These are phyloP conservation scores for Hypomyces rosellus DNA, from an alignment of 2,329 filamentous ascomycete species.

Conservation along the genomic window DNA sequence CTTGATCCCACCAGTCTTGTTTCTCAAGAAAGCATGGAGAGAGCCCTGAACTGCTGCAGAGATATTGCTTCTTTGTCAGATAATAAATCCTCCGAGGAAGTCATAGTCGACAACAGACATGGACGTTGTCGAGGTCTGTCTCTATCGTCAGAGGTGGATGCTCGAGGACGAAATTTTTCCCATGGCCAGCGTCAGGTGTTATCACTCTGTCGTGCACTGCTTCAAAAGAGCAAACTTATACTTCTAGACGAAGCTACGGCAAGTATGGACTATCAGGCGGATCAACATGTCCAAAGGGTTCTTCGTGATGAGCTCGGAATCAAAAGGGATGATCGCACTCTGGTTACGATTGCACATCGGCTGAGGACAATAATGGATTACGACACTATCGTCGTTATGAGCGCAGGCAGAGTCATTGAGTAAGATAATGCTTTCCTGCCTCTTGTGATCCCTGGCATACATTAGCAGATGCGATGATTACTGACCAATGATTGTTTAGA, in stretches of 20 bases:
- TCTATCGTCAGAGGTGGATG: conserved; percentile 42
- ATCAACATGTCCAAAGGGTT: conserved; percentile 48
- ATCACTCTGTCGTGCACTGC: conserved; percentile 50
- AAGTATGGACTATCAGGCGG: conserved; percentile 54
- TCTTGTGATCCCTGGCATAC: too few relatives aligned
- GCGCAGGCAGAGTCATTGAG: conserved; percentile 47
- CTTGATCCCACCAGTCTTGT: conserved; percentile 59
- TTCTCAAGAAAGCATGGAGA: conserved; percentile 46
- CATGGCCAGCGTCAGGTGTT: conserved; percentile 54
- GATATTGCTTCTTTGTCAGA: conserved; percentile 49
- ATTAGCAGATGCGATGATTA: too few relatives aligned
- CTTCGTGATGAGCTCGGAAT: conserved; percentile 43
- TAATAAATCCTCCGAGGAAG: conserved; percentile 28
- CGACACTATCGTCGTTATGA: conserved; percentile 52
- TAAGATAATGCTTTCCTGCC: too few relatives aligned
- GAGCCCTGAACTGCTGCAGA: conserved; percentile 56
- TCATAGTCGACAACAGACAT: conserved; percentile 16
- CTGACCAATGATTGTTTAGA: too few relatives aligned
- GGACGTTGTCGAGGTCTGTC: conserved; percentile 21
- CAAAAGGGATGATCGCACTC: conserved; percentile 39
- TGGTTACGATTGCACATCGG: conserved; percentile 53
- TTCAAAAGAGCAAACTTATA: conserved; percentile 49
- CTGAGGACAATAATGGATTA: conserved; percentile 55
- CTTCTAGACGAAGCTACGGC: conserved; percentile 54
- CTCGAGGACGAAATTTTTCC: conserved; percentile 49